Evolutionary conservation across 2,329 filamentous ascomycete genomes (phyloP).

Genomic region (Calonectria montana): DNA sequence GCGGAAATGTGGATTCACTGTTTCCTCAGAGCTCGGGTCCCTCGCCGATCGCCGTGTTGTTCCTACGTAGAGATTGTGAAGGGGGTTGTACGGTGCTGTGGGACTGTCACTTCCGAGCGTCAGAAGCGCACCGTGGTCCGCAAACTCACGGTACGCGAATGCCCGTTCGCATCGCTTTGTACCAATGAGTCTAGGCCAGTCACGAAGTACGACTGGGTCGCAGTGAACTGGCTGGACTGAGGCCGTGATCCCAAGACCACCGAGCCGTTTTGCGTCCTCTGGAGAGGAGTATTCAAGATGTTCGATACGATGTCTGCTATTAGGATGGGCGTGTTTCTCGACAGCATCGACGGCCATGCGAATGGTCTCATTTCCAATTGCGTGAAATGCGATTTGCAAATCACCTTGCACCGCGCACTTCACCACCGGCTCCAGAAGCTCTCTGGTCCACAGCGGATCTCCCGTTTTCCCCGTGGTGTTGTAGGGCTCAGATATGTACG

Average conservation of each 20-base stretch:
- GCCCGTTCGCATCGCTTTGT: constrained; percentile 62
- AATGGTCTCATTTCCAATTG: constrained; percentile 35
- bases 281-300: constrained; percentile 18
- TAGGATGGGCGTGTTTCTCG: constrained; percentile 8
- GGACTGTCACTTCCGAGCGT: constrained; percentile 67
- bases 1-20: constrained; percentile 61
- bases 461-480: constrained; percentile 40
- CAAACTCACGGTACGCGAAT: constrained; percentile 70
- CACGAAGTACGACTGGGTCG: constrained; percentile 17
- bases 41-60: constrained; percentile 63
- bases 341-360: constrained; percentile 17
- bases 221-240: constrained; percentile 21
- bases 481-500: constrained; percentile 66
- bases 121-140: constrained; percentile 60
- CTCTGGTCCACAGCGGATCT: constrained; percentile 8
- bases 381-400: constrained; percentile 27
- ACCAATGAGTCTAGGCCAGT: constrained; percentile 56
- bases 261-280: constrained; percentile 19
- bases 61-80: constrained; percentile 65
- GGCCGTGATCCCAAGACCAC: constrained; percentile 17
- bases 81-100: constrained; percentile 62
- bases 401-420: constrained; percentile 9
- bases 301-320: constrained; percentile 20
- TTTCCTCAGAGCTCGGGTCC: constrained; percentile 51
- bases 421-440: constrained; percentile 4